phyloP scores from a whole-genome alignment of 108 stramenopile species.

The Aurantiochytrium sp. region DNA sequence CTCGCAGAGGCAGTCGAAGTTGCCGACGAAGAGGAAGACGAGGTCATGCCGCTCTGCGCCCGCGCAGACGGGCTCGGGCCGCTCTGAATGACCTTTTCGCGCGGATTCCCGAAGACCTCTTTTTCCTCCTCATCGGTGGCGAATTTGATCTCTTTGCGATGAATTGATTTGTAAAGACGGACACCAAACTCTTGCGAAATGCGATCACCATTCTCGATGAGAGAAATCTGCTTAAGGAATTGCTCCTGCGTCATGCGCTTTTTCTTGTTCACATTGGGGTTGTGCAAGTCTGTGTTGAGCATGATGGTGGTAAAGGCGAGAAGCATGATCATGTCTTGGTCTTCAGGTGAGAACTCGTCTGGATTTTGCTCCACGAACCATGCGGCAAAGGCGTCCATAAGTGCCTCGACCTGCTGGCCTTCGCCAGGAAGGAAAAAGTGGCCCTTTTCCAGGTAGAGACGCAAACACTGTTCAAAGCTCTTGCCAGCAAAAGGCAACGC shows the following conservation, averaged over 20 bases:
- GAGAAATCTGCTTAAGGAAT: constrained; percentile 76
- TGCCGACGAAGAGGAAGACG: not conserved
- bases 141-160: constrained; percentile 63
- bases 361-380: not conserved
- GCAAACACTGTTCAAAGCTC: not conserved
- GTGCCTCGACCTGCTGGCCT: not conserved
- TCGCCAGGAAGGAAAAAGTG: constrained; percentile 17
- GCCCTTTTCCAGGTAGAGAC: not conserved
- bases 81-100: not conserved
- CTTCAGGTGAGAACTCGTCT: not conserved
- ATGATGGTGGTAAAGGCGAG: constrained; percentile 83
- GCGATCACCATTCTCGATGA: constrained; percentile 75
- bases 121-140: constrained; percentile 48
- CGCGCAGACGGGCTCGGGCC: not conserved
- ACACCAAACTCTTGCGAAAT: constrained; percentile 64
- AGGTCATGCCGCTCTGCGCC: not conserved
- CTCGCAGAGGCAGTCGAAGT: not conserved
- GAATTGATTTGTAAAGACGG: constrained; percentile 67
- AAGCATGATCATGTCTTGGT: constrained; percentile 72
- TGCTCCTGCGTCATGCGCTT: constrained; percentile 79
- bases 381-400: constrained; percentile 2
- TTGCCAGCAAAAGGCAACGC: not conserved
- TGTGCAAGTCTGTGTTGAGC: constrained; percentile 84
- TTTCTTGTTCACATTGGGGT: constrained; percentile 70
- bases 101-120: not conserved